A percentile compares a stretch with the other conserved stretches of the same genome.
Conservation (phyloP, 2,329 filamentous ascomycete species). For the Proliferodiscus dingleyae region DNA sequence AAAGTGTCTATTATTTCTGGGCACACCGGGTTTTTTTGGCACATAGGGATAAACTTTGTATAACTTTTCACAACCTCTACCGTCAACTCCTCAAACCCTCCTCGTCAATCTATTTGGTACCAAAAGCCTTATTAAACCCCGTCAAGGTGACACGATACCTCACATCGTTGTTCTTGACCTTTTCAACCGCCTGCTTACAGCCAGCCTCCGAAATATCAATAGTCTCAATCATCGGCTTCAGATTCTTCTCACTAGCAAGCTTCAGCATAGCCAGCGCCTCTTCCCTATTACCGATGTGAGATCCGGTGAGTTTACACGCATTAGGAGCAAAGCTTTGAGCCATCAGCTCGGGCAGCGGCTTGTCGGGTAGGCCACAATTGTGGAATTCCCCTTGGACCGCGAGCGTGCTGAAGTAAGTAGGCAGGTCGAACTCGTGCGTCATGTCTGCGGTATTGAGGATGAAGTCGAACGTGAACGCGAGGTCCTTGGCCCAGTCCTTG, state of each 20-base stretch:
- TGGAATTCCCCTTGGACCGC: constrained; percentile 52
- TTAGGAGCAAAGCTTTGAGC: constrained; percentile 37
- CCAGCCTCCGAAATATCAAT: constrained; percentile 46
- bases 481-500: constrained; percentile 51
- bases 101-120: constrained; percentile 7
- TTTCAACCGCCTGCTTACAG: constrained; percentile 63
- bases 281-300: constrained; percentile 56
- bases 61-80: too few relatives aligned
- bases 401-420: constrained; percentile 45
- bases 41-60: too few relatives aligned
- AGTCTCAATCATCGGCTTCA: constrained; percentile 52
- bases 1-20: too few relatives aligned
- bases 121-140: constrained; percentile 63
- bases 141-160: constrained; percentile 68
- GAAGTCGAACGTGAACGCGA: constrained; percentile 47
- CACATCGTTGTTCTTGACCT: constrained; percentile 67
- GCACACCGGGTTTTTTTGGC: too few relatives aligned
- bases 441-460: constrained; percentile 47
- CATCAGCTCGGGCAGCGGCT: constrained; percentile 40
- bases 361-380: constrained; percentile 52
- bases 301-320: constrained; percentile 36
- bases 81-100: neutral
- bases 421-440: constrained; percentile 50
- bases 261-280: constrained; percentile 56
- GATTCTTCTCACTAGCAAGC: constrained; percentile 51